Conservation (phyloP, 345 rosid genomes). For the Brassica rapa region DNA sequence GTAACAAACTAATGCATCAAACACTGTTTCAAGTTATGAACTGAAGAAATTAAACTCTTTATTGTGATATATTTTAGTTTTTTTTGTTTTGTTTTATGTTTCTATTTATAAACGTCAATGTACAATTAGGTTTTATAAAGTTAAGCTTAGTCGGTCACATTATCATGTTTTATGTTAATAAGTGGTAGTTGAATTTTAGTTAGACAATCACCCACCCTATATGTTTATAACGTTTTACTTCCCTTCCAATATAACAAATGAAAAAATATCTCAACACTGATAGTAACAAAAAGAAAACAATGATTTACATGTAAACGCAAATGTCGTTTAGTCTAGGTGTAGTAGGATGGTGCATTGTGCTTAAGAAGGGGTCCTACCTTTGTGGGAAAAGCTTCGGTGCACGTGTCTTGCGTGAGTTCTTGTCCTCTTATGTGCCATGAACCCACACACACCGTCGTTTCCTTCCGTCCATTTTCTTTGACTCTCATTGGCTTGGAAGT, state of each 20-base stretch:
- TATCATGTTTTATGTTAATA: conserved; percentile 11
- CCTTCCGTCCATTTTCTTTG: background rate
- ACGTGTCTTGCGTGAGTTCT: conserved; percentile 33
- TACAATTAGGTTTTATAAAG: conserved; percentile 24
- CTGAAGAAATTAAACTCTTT: background rate
- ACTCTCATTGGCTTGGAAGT: conserved; percentile 30
- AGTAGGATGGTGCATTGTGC: conserved; percentile 3
- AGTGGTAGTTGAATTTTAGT: conserved; percentile 18
- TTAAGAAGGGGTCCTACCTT: conserved; percentile 24
- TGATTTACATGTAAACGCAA: background rate
- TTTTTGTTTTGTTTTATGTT: too few relatives aligned
- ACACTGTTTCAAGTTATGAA: background rate
- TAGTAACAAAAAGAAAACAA: too few relatives aligned
- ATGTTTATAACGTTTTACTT: background rate
- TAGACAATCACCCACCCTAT: background rate
- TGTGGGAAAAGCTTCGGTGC: conserved; percentile 34
- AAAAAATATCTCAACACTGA: background rate
- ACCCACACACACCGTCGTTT: background rate
- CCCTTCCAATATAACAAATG: background rate
- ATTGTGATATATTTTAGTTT: background rate
- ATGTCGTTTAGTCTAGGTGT: conserved; percentile 18
- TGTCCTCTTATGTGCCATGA: background rate
- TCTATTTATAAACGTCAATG: conserved; percentile 15
- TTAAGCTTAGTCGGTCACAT: background rate
- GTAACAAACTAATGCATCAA: background rate